Percentiles rank a stretch among this genome's conserved stretches.
Conservation (phyloP, 2,329 filamentous ascomycete species). For the Pochonia chlamydosporia region DNA sequence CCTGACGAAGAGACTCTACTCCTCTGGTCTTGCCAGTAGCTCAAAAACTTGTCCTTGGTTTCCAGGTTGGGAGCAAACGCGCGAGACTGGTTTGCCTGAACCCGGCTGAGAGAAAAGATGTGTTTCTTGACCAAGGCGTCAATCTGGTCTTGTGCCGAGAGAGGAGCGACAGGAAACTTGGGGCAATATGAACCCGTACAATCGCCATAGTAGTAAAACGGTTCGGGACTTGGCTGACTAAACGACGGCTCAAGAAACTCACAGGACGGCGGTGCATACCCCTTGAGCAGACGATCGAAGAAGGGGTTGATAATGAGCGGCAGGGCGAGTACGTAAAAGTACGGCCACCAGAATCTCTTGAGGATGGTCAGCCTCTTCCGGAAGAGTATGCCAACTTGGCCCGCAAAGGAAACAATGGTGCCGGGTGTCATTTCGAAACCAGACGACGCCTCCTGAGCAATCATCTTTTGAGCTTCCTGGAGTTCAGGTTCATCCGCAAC, state of each 20-base stretch:
- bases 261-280: constrained; percentile 44
- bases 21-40: constrained; percentile 5
- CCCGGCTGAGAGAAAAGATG: no score
- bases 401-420: constrained; percentile 11
- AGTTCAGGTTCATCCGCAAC: neutral
- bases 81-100: no score
- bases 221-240: constrained; percentile 31
- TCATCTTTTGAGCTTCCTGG: neutral
- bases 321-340: constrained; percentile 64
- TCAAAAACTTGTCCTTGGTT: constrained; percentile 7
- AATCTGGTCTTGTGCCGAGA: no score
- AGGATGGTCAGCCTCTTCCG: constrained; percentile 68
- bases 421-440: constrained; percentile 12
- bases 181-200: no score
- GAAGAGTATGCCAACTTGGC: constrained; percentile 65
- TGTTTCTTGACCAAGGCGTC: no score
- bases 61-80: constrained; percentile 30
- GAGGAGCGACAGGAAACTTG: no score
- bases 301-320: constrained; percentile 69
- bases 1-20: constrained; percentile 3
- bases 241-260: constrained; percentile 19
- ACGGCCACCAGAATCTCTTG: constrained; percentile 69
- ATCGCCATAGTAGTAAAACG: no score
- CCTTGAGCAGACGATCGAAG: constrained; percentile 63
- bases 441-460: no score